Percentiles rank a stretch among this genome's conserved stretches.
These are phyloP conservation scores for Candida stauntonica DNA, from an alignment of 805 yeast species.

Conservation along the genomic window DNA sequence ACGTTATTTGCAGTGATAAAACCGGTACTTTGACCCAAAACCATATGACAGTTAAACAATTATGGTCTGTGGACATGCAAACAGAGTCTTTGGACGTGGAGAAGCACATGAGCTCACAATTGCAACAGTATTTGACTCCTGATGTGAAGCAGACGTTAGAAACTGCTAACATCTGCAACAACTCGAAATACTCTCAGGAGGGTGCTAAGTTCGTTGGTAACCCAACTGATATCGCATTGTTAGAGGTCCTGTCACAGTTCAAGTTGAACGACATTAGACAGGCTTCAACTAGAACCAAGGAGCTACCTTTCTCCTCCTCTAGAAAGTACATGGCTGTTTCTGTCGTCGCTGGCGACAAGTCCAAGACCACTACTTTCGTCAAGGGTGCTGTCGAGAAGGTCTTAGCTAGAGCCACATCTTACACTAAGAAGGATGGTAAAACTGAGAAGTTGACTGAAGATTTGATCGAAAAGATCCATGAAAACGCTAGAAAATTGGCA, in stretches of 20 bases:
- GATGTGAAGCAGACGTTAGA: constrained; percentile 56
- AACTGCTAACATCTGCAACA: constrained; percentile 71
- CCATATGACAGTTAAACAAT: constrained; percentile 82
- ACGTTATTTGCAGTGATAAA: constrained; percentile 88
- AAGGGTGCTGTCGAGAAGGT: constrained; percentile 91
- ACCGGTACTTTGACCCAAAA: constrained; percentile 89
- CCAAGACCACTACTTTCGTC: constrained; percentile 56
- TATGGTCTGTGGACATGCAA: constrained; percentile 71
- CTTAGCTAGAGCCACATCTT: constrained; percentile 54
- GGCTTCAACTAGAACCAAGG: constrained; percentile 55
- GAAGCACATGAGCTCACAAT: constrained; percentile 37
- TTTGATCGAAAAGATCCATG: constrained; percentile 41
- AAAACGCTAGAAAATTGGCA: constrained; percentile 64
- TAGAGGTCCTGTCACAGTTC: constrained; percentile 69
- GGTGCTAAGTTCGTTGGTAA: constrained; percentile 77
- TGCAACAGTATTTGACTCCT: constrained; percentile 41
- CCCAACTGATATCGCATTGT: constrained; percentile 90
- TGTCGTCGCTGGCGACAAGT: constrained; percentile 53
- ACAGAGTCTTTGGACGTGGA: constrained; percentile 41
- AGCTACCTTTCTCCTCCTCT: constrained; percentile 78
- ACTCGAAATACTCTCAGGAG: constrained; percentile 64
- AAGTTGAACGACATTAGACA: constrained; percentile 68
- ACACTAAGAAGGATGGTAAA: constrained; percentile 55
- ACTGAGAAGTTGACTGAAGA: constrained; percentile 53
- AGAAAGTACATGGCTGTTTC: constrained; percentile 91